phyloP scores from a whole-genome alignment of 345 rosid genomes.

The Lumnitzera littorea region DNA sequence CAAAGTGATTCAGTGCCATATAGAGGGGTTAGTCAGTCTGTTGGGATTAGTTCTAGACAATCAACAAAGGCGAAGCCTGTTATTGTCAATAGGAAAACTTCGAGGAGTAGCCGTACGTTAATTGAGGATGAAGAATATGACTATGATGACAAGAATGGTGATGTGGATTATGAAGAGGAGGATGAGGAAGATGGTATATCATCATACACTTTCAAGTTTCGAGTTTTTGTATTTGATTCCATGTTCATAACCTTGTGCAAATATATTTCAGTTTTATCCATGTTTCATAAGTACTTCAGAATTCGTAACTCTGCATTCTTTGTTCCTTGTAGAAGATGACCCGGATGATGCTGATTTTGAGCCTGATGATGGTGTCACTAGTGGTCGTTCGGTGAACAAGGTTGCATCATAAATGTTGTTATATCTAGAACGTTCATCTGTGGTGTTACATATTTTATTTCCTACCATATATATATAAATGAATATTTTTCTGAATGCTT shows the following conservation, averaged over 20 bases:
- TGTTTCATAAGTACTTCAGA: too few species aligned
- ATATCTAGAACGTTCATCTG: not conserved
- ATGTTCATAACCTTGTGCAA: not conserved
- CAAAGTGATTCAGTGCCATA: constrained; percentile 69
- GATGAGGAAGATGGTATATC: constrained; percentile 78
- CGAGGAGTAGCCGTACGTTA: constrained; percentile 53
- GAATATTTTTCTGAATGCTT: too few species aligned
- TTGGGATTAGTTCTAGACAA: constrained; percentile 44
- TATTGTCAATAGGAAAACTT: constrained; percentile 23
- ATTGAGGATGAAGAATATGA: constrained; percentile 28
- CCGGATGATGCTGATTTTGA: constrained; percentile 98
- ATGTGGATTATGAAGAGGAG: constrained; percentile 74
- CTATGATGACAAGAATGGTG: constrained; percentile 38
- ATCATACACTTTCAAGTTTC: not conserved
- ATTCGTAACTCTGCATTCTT: constrained; percentile 9
- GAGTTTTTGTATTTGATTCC: not conserved
- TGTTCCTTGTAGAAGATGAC: constrained; percentile 78
- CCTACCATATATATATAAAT: too few species aligned
- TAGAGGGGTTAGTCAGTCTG: constrained; percentile 44
- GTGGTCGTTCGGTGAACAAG: constrained; percentile 42
- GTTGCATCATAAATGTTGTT: constrained; percentile 23
- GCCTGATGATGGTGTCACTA: constrained; percentile 52
- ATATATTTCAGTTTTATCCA: not conserved
- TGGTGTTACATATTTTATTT: not conserved
- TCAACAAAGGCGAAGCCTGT: constrained; percentile 34